Percentiles rank a stretch among this genome's conserved stretches.
Conservation (phyloP, 345 rosid genomes). For the Gossypium longicalyx region DNA sequence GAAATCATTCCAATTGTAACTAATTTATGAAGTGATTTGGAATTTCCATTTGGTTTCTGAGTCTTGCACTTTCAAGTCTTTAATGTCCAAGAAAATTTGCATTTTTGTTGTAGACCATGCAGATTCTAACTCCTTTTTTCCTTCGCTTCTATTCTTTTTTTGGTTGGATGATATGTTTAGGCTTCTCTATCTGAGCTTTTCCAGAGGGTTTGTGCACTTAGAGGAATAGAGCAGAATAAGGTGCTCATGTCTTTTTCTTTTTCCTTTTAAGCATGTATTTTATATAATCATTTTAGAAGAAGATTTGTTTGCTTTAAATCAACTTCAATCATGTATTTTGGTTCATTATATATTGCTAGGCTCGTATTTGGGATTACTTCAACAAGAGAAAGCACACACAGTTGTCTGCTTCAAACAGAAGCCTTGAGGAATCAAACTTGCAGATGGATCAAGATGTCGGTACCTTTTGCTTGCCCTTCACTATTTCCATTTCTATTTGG, state of each 20-base stretch:
- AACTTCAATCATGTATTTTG: not conserved
- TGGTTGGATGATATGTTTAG: constrained; percentile 35
- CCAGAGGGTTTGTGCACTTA: constrained; percentile 58
- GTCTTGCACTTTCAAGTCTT: not conserved
- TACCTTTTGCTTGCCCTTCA: constrained; percentile 6
- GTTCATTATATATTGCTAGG: constrained; percentile 29
- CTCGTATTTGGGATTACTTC: constrained; percentile 71
- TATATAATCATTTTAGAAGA: not conserved
- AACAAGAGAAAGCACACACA: constrained; percentile 33
- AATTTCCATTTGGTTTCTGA: not conserved
- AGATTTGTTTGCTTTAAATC: not conserved
- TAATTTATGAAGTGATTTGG: not conserved
- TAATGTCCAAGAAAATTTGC: not conserved
- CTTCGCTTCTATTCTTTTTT: constrained; percentile 8
- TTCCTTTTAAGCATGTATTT: not conserved
- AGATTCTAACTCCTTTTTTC: constrained; percentile 12
- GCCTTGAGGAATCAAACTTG: constrained; percentile 62
- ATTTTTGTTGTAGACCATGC: constrained; percentile 3
- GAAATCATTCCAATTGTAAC: not conserved
- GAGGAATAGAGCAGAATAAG: constrained; percentile 55
- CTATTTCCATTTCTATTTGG: not conserved
- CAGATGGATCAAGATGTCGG: constrained; percentile 85
- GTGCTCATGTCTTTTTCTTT: constrained; percentile 30
- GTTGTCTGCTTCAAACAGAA: constrained; percentile 41
- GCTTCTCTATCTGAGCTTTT: constrained; percentile 67